A percentile compares a stretch with the other conserved stretches of the same genome.
phyloP scores from a whole-genome alignment of 2,329 filamentous ascomycete species.

The Cercospora sojina region DNA sequence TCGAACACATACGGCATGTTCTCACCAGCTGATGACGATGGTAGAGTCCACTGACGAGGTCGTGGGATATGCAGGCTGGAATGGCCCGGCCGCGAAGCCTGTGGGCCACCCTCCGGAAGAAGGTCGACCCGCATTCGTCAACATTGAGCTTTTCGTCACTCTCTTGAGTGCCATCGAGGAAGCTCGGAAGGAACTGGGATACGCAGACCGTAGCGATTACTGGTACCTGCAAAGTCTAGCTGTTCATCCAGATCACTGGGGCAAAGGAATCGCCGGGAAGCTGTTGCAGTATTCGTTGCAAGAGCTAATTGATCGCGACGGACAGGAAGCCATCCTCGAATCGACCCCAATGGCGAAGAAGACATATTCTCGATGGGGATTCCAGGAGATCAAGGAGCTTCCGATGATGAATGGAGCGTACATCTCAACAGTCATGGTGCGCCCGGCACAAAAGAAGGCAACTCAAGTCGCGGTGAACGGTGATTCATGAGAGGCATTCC shows the following conservation, averaged over 20 bases:
- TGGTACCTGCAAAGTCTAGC: conserved; percentile 14
- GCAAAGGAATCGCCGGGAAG: conserved; percentile 9
- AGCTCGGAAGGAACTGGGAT: conserved; percentile 6
- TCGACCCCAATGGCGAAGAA: conserved; percentile 4
- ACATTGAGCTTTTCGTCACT: neutral
- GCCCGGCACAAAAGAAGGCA: conserved; percentile 1
- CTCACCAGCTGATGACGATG: neutral
- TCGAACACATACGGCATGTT: neutral
- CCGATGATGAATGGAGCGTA: conserved; percentile 11
- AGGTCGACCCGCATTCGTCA: conserved; percentile 8
- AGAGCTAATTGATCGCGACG: conserved; percentile 11
- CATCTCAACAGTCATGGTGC: conserved; percentile 8
- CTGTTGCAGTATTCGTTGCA: conserved; percentile 5
- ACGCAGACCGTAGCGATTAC: conserved; percentile 14
- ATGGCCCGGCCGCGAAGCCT: conserved; percentile 5
- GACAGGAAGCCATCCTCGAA: conserved; percentile 11
- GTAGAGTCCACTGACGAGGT: conserved; percentile 4
- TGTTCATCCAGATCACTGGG: conserved; percentile 16
- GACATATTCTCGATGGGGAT: conserved; percentile 10
- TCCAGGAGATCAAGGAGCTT: conserved; percentile 7
- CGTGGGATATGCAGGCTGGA: conserved; percentile 6
- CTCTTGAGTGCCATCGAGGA: neutral
- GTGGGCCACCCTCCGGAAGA: neutral
- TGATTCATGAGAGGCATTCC: neutral
- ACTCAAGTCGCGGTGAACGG: neutral